Conservation (phyloP, 345 rosid species). For the Citrus australasica region DNA sequence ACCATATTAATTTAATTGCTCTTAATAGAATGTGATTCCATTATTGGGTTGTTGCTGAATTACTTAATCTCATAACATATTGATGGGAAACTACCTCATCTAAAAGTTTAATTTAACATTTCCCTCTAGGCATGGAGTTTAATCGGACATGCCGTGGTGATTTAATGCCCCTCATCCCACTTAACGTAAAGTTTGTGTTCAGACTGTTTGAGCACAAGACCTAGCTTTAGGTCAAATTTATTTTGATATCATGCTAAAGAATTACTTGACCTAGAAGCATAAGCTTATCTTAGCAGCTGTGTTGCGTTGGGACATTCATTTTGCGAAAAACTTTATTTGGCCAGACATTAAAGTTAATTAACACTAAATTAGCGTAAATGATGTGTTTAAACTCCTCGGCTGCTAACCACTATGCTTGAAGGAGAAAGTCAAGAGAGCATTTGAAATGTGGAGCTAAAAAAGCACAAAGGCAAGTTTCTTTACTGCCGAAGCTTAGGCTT, state of each 20-base stretch:
- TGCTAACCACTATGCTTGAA: constrained; percentile 1
- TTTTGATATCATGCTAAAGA: no score
- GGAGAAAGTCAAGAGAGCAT: constrained; percentile 10
- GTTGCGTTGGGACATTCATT: not conserved
- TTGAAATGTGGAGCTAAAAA: constrained; percentile 21
- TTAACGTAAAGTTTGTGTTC: not conserved
- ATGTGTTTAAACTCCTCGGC: not conserved
- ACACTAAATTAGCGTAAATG: not conserved
- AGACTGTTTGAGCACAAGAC: not conserved
- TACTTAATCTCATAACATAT: not conserved
- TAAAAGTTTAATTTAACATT: not conserved
- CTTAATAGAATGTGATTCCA: not conserved
- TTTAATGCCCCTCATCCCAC: not conserved
- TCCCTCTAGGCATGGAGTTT: not conserved
- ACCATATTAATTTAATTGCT: not conserved
- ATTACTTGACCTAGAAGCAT: no score
- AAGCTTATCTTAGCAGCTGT: no score
- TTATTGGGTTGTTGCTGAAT: not conserved
- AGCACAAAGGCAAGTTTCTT: constrained; percentile 14
- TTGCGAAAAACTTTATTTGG: not conserved
- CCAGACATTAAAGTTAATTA: no score
- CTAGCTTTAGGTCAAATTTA: no score
- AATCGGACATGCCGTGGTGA: no score
- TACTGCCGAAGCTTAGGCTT: constrained; percentile 9
- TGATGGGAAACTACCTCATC: no score